Percentiles rank a stretch among this genome's conserved stretches.
phyloP scores from a whole-genome alignment of 2,329 filamentous ascomycete species.

The Epichloe coenophiala region DNA sequence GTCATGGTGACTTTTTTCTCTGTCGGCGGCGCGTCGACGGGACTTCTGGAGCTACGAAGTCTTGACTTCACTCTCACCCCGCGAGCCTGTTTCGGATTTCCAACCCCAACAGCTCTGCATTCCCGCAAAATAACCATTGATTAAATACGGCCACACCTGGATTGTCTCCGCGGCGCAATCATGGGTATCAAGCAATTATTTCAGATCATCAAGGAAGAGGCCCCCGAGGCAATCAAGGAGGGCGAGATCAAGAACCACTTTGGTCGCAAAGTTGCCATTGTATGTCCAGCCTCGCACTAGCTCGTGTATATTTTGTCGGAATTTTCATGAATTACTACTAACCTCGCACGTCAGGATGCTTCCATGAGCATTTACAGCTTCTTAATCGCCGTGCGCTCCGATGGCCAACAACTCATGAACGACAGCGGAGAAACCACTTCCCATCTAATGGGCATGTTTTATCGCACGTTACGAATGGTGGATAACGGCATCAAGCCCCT shows the following conservation, averaged over 20 bases:
- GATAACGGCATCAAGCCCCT: constrained; percentile 98
- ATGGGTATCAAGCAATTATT: constrained; percentile 64
- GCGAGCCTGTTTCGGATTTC: background rate
- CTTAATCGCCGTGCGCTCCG: constrained; percentile 90
- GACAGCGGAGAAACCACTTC: constrained; percentile 95
- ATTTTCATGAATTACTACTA: background rate
- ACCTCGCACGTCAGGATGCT: constrained; percentile 18
- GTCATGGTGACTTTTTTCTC: background rate
- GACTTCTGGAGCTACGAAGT: background rate
- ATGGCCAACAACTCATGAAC: constrained; percentile 90
- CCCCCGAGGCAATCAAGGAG: constrained; percentile 88
- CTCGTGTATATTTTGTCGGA: background rate
- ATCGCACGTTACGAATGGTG: constrained; percentile 93
- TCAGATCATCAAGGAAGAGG: constrained; percentile 77
- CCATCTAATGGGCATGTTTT: constrained; percentile 98
- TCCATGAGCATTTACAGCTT: constrained; percentile 99
- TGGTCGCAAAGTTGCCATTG: constrained; percentile 93
- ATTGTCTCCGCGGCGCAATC: constrained; percentile 11
- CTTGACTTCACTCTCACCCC: background rate
- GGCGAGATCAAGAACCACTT: constrained; percentile 99
- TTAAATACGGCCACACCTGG: background rate
- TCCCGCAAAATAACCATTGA: background rate
- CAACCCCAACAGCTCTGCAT: background rate
- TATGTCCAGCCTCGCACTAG: constrained; percentile 30
- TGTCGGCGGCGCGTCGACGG: background rate